Evolutionary conservation across 371 early-diverging fungal species (phyloP), one percentile per base, ranked within the genome.

Genomic region (Coemansia sp.): DNA sequence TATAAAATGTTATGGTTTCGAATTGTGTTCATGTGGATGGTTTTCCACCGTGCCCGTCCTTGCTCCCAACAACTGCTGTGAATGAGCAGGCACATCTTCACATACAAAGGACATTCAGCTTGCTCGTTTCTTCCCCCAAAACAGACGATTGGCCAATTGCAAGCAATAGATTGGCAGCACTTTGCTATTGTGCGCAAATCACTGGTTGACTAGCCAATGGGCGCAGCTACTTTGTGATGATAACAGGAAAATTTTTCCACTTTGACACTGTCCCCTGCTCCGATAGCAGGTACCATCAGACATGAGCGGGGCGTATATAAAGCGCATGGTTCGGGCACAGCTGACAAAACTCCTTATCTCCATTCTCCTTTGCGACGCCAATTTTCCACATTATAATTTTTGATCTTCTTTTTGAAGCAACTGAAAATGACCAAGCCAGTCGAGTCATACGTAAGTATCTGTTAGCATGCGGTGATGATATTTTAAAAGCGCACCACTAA

Each of bases 361-460:
- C 21, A 9, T n/a, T 25, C 14, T 7, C 25, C 16, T 26, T 33
- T 33, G 33, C 33, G 33, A 33, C 33, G 33, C 33, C 33, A 33
- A 33, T 33, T 33, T 28, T 33, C 33, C 33, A 33, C 33, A 33
- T 8, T 33, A 33, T 33, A 33, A 28, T 28, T 33, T 42, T 21
- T 23, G 18, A 42, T 26, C 14, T 52, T 51, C 9, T 37, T 11
- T 23, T 20, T 42, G 30, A 37, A 30, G 51, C 62, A 26, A 37
- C 37, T 52, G 20, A 61, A n/a, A 11, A 75, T 75, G 77, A 30
- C 71, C 71, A 64, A 44, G 40, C 57, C 77, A 11, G 77, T 75
- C 60, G 77, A 75, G 54, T 52, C 65, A 5, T 75, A 81, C 68
- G 33, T 33, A 33, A 33, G 33, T 33, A 33, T 33, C 33, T 33